A percentile compares a stretch with the other conserved stretches of the same genome.
Evolutionary conservation across 2,329 filamentous ascomycete genomes (phyloP).

Genomic region (Scleromitrula shiraiana): DNA sequence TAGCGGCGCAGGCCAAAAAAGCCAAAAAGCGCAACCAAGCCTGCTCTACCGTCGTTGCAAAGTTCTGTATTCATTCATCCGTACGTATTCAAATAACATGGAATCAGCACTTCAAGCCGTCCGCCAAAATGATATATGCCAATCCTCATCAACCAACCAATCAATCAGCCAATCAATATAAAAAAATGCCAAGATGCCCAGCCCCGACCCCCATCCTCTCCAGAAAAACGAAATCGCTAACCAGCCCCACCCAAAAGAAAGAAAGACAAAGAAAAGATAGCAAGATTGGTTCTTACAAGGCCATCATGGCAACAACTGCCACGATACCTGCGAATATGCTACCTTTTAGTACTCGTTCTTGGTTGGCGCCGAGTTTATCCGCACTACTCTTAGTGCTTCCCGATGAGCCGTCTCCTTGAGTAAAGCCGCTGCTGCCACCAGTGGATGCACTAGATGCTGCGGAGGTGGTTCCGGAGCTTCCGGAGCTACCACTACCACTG

Average conservation of each 20-base stretch:
- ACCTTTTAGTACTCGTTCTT: constrained; percentile 24
- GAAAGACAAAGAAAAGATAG: constrained; percentile 62
- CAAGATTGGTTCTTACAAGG: constrained; percentile 43
- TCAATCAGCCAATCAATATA: no score
- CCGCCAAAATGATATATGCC: no score
- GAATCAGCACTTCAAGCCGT: no score
- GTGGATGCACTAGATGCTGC: constrained; percentile 16
- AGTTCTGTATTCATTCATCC: no score
- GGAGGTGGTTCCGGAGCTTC: constrained; percentile 12
- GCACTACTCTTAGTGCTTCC: constrained; percentile 15
- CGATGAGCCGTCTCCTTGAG: constrained; percentile 22
- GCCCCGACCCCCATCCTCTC: no score
- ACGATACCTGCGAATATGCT: constrained; percentile 28
- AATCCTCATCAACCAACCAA: no score
- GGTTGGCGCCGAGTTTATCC: constrained; percentile 18
- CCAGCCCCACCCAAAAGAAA: neutral
- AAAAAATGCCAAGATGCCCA: no score
- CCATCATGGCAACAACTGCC: constrained; percentile 28
- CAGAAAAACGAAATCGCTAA: no score
- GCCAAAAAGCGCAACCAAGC: no score
- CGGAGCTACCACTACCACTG: constrained; percentile 9
- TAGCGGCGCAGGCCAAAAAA: no score
- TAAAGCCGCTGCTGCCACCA: constrained; percentile 25
- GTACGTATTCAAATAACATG: no score
- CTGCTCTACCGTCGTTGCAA: no score